Evolutionary conservation across 2,329 filamentous ascomycete genomes (phyloP), one percentile per base, ranked within the genome.

Genomic region (Stagonosporopsis chrysanthemi): DNA sequence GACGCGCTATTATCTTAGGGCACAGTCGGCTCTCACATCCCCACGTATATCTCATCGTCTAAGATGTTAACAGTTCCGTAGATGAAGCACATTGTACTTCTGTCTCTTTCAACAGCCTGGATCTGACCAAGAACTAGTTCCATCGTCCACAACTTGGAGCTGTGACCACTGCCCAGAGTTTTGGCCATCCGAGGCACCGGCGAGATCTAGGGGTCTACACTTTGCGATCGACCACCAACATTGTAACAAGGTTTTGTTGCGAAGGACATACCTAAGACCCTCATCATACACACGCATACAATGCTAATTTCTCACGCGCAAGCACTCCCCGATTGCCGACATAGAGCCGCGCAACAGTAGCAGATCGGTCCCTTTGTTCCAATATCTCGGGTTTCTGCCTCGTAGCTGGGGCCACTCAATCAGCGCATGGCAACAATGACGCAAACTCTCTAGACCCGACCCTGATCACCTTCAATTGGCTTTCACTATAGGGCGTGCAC

Each of bases 301-400:
- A 6, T 45, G 12, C 52, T 41, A 50, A 35, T 39, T 29, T 9
- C 11, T 17, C 19, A 39, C 26, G 23, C 4, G 17, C 36, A 22
- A n/a, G n/a, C 23, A 29, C 11, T 24, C 17, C 6, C 40, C 17
- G 6, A 44, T 7, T 33, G 2, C 14, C 23, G 19, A 35, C 6
- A 29, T 29, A 14, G 19, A 38, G 53, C 31, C 33, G 29, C 14
- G 36, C n/a, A 15, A 19, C 40, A 9, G 24, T 36, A 28, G 8
- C 41, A 22, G 29, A 19, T 42, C 17, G 3, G 35, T 35, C 33
- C n/a, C 36, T 52, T 46, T 56, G 54, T 56, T 43, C 43, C 42
- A 47, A 43, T 39, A 11, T 38, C 38, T 43, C 42, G 43, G 42
- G 26, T 47, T 14, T 12, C 6, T 28, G 28, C 36, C 35, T 42